Evolutionary conservation across 2,329 filamentous ascomycete genomes (phyloP).

Genomic region (Aureobasidium uvarum): DNA sequence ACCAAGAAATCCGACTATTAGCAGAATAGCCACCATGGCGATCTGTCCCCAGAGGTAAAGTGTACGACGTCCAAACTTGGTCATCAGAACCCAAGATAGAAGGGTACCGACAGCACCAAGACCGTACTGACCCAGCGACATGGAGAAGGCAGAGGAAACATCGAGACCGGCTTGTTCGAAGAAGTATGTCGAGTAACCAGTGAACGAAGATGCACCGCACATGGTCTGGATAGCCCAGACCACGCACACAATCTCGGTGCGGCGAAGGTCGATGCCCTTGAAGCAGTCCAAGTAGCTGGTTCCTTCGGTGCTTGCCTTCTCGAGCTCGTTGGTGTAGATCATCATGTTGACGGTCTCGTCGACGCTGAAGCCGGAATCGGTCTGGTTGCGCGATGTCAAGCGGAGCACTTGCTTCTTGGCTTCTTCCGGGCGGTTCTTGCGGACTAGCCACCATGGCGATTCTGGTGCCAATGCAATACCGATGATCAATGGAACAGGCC

Average conservation of each 20-base stretch:
- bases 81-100: constrained; percentile 39
- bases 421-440: constrained; percentile 34
- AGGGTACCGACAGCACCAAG: constrained; percentile 38
- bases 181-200: constrained; percentile 40
- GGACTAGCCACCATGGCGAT: constrained; percentile 38
- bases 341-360: constrained; percentile 34
- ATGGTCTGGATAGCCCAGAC: constrained; percentile 38
- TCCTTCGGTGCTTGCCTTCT: constrained; percentile 35
- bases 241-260: constrained; percentile 39
- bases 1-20: constrained; percentile 33
- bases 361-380: constrained; percentile 27
- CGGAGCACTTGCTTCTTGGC: constrained; percentile 31
- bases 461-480: constrained; percentile 35
- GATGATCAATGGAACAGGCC: constrained; percentile 38
- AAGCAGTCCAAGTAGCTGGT: constrained; percentile 42
- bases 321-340: constrained; percentile 34
- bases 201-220: constrained; percentile 34
- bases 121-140: constrained; percentile 42
- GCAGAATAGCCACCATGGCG: constrained; percentile 30
- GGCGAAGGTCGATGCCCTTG: constrained; percentile 36
- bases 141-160: constrained; percentile 31
- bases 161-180: constrained; percentile 40
- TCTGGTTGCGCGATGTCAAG: constrained; percentile 22
- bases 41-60: constrained; percentile 37
- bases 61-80: constrained; percentile 38